Base-by-base conservation (phyloP, 108 stramenopile species). In the Nannochloropsis granulata region DNA sequence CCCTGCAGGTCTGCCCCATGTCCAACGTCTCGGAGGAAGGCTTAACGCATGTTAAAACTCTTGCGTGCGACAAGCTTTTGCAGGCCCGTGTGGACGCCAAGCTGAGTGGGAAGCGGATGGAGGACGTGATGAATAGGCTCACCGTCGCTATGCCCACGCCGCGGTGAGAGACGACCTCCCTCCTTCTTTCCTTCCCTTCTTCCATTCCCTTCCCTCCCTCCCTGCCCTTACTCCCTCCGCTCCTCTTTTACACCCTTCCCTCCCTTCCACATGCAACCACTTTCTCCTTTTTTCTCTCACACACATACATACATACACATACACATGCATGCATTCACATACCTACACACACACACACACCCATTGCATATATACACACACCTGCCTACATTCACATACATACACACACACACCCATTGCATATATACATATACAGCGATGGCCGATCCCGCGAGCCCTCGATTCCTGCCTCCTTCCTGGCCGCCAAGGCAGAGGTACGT, bases 11-110 rank as follows among this genome's bases (percentile, higher is more conserved):
- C n/a, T n/a, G n/a, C n/a, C n/a, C n/a, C n/a, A n/a, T n/a, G n/a
- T n/a, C n/a, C n/a, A n/a, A n/a, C n/a, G n/a, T n/a, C n/a, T n/a
- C n/a, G 34, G 34, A 34, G 1, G 34, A 34, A 34, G 34, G 34
- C n/a, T n/a, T n/a, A n/a, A n/a, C n/a, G n/a, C n/a, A n/a, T n/a
- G 96, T 99, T 78, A 97, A 97, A 90, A 91, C 88, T 82, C 83
- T 88, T 24, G 97, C 98, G 13, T 99, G 98, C 86, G 98, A 99
- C 84, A 95, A 94, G 82, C 91, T 99, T 24, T 89, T 98, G 83
- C 94, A 91, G 71, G 91, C 93, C 26, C 92, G 98, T 23, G 96
- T 98, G 34, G 97, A 97, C 83, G 89, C 93, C 24, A 93, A 95
- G 34, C 91, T 97, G 25, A 82, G 91, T 23, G 93, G 94, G 12